Evolutionary conservation across 371 early-diverging fungal species (phyloP), one percentile per base, ranked within the genome.

Genomic region (Mucor velutinosus): DNA sequence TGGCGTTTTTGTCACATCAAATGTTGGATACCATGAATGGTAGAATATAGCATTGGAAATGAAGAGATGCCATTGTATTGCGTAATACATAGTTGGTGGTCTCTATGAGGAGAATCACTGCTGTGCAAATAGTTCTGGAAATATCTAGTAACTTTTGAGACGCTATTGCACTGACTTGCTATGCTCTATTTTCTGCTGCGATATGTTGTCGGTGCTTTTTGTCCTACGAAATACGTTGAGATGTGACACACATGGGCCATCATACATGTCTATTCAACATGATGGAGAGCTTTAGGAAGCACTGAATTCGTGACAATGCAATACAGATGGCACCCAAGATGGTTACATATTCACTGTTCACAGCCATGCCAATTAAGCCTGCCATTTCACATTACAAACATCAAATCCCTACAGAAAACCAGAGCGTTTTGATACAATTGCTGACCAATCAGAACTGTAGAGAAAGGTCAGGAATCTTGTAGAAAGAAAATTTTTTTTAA

Each of bases 381-480:
- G 45, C 7, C 8, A 19, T 19, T 19, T 45, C 19, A 25, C 25
- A 7, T 7, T 14, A 8, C 25, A 51, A 12, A 10, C 51, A 51
- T 5, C 21, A 8, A 5, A 51, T 25, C 51, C 12, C 7, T 19
- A 51, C 25, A 25, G 51, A 51, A 51, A 51, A 51, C 19, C 21
- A 51, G n/a, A 7, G 19, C 45, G 8, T 45, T 3, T 19, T 45
- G 45, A n/a, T 45, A 45, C 6, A 2, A 5, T 7, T 45, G 45
- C 19, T 25, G 25, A 51, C 51, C 51, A 51, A 51, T 51, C 51
- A 51, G 23, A 51, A 25, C 23, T 12, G 23, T 25, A 51, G 51
- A 51, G 51, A 51, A 51, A 51, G 51, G 51, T 51, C 51, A 51
- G 51, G 51, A 51, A 51, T 51, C 51, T 51, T 51, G 51, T 51